These are phyloP conservation scores for Kodamaea nitidulidarum DNA, from an alignment of 805 yeast species.

Conservation along the genomic window DNA sequence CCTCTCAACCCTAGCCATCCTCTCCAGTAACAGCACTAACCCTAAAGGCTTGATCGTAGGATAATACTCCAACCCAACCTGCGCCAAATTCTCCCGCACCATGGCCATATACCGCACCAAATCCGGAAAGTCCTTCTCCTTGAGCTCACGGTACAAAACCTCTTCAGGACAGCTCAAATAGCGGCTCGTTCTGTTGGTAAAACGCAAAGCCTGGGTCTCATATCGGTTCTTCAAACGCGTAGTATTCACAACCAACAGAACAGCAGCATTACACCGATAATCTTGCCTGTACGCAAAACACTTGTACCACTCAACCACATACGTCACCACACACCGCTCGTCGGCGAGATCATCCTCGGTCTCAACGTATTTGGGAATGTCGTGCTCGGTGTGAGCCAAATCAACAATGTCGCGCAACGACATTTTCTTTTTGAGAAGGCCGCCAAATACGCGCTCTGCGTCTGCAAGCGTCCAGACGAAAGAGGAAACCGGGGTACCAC, in stretches of 20 bases:
- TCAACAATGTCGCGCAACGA: constrained; percentile 28
- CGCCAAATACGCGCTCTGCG: constrained; percentile 1
- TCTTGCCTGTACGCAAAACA: constrained; percentile 17
- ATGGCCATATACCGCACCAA: constrained; percentile 10
- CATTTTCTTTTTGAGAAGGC: constrained; percentile 4
- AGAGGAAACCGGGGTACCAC: neutral
- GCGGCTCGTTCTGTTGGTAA: constrained; percentile 22
- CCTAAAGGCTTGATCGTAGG: constrained; percentile 14
- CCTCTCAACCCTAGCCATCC: neutral
- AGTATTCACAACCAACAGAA: constrained; percentile 11
- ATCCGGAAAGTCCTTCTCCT: constrained; percentile 13
- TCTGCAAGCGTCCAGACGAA: constrained; percentile 1
- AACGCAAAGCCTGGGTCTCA: constrained; percentile 29
- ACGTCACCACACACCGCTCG: constrained; percentile 56
- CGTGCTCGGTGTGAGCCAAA: constrained; percentile 41
- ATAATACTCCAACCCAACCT: constrained; percentile 13
- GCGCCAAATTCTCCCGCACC: constrained; percentile 14
- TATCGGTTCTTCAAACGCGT: constrained; percentile 25
- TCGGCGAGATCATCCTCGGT: constrained; percentile 54
- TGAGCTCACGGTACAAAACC: constrained; percentile 12
- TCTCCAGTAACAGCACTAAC: constrained; percentile 9
- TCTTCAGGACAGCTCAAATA: constrained; percentile 2
- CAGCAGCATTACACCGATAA: constrained; percentile 7
- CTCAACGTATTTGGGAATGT: constrained; percentile 51
- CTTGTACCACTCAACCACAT: constrained; percentile 57